Evolutionary conservation across 805 yeast species (phyloP).

Genomic region (Kuraishia floccosa): DNA sequence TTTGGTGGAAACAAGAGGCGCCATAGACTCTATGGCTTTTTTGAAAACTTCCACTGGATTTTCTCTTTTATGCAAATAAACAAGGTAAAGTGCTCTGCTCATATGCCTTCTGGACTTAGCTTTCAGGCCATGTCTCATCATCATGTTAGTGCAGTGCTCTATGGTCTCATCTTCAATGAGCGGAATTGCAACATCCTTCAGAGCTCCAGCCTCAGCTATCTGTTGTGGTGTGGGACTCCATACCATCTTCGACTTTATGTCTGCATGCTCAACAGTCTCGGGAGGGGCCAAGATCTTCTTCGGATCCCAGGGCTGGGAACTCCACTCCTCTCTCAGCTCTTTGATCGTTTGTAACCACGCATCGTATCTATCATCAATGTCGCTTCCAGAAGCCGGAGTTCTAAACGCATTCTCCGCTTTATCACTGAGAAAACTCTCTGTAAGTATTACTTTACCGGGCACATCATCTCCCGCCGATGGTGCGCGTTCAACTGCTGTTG

Average conservation of each 20-base stretch:
- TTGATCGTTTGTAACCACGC: conserved; percentile 13
- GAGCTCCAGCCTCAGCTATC: conserved; percentile 36
- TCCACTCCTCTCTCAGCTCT: conserved; percentile 16
- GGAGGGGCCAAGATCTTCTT: conserved; percentile 1
- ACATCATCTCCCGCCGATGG: too few species aligned
- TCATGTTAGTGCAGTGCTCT: conserved; percentile 69
- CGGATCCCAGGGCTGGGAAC: conserved; percentile 5
- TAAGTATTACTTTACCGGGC: too few species aligned
- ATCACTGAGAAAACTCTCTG: too few species aligned
- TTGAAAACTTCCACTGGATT: conserved; percentile 76
- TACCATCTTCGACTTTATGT: conserved; percentile 9
- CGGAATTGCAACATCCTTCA: conserved; percentile 48
- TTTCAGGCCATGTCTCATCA: conserved; percentile 90
- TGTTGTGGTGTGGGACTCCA: conserved; percentile 61
- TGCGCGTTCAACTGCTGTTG: too few species aligned
- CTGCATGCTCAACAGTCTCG: too few species aligned
- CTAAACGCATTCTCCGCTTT: too few species aligned
- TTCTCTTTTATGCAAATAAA: conserved; percentile 55
- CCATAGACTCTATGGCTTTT: conserved; percentile 66
- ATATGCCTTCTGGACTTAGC: conserved; percentile 64
- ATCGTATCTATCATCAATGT: conserved; percentile 14
- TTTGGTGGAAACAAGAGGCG: conserved; percentile 73
- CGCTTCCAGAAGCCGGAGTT: too few species aligned
- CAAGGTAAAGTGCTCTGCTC: conserved; percentile 70
- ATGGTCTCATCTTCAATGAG: conserved; percentile 55